Conservation (phyloP, 805 yeast species). For the Wickerhamomyces hampshirensis region DNA sequence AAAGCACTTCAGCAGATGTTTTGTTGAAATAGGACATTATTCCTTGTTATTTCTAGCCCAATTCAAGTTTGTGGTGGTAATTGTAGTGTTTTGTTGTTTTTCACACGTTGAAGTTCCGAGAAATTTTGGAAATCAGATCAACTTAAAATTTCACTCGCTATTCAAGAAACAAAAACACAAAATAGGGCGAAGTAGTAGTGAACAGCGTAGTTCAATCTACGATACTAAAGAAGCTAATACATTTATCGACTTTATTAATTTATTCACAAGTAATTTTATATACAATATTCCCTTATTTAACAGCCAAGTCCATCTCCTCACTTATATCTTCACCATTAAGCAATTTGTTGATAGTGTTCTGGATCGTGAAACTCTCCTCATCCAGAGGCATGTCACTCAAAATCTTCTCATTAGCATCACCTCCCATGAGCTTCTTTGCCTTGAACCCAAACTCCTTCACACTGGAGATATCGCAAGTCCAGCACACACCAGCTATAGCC, state of each 20-base stretch:
- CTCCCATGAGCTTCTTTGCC: constrained; percentile 64
- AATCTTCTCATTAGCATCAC: constrained; percentile 51
- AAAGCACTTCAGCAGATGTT: constrained; percentile 9
- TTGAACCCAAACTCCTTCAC: constrained; percentile 67
- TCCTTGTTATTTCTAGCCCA: background rate
- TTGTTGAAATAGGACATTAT: constrained; percentile 8
- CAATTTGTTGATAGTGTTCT: constrained; percentile 47
- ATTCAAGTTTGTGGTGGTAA: too few species aligned
- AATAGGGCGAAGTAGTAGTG: too few species aligned
- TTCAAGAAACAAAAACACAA: too few species aligned
- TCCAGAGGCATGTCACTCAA: constrained; percentile 45
- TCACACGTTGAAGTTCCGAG: too few species aligned
- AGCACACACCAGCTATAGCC: constrained; percentile 68
- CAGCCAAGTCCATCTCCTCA: constrained; percentile 9
- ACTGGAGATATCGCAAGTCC: constrained; percentile 71
- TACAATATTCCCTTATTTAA: background rate
- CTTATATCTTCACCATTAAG: constrained; percentile 36
- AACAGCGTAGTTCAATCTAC: too few species aligned
- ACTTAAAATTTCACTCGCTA: too few species aligned
- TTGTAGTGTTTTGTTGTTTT: background rate
- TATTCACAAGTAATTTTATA: too few species aligned
- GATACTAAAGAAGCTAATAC: too few species aligned
- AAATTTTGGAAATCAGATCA: too few species aligned
- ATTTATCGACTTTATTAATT: too few species aligned
- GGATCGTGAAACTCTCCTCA: constrained; percentile 53